A percentile compares a stretch with the other conserved stretches of the same genome.
Conservation (phyloP, 768 basidiomycete species). For the Suillus weaverae region DNA sequence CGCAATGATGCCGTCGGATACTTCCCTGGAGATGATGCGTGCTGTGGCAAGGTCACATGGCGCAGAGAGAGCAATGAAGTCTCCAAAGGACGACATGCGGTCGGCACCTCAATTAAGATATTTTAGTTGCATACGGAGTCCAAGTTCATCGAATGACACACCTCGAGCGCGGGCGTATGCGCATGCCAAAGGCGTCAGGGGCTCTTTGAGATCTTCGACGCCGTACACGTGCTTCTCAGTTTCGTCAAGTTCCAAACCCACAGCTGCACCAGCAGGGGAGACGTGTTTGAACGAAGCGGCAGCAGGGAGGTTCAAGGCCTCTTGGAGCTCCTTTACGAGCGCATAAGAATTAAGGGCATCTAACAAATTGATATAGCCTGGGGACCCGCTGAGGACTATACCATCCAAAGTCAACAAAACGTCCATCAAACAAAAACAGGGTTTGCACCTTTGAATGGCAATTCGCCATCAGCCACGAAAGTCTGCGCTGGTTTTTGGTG, state of each 20-base stretch:
- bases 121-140: conserved; percentile 1
- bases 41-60: conserved; percentile 94
- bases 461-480: conserved; percentile 80
- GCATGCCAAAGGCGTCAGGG: conserved; percentile 82
- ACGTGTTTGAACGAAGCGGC: conserved; percentile 99
- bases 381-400: conserved; percentile 86
- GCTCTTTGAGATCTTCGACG: conserved; percentile 91
- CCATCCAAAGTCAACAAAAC: conserved; percentile 8
- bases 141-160: conserved; percentile 30
- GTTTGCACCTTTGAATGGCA: conserved; percentile 86
- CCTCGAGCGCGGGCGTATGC: conserved; percentile 97
- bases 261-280: conserved; percentile 95
- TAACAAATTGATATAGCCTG: conserved; percentile 97
- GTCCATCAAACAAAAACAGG: background rate
- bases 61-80: conserved; percentile 94
- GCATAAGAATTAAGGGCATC: conserved; percentile 98
- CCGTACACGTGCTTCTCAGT: conserved; percentile 93
- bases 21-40: conserved; percentile 96
- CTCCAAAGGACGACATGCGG: conserved; percentile 99
- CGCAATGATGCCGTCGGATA: conserved; percentile 97
- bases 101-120: conserved; percentile 69
- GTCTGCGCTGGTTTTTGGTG: conserved; percentile 99
- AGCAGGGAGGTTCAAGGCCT: conserved; percentile 84
- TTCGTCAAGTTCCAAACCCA: conserved; percentile 80
- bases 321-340: conserved; percentile 90